A percentile compares a stretch with the other conserved stretches of the same genome.
Evolutionary conservation across 2,329 filamentous ascomycete species (phyloP).

Genomic region (Claviceps sorghi): DNA sequence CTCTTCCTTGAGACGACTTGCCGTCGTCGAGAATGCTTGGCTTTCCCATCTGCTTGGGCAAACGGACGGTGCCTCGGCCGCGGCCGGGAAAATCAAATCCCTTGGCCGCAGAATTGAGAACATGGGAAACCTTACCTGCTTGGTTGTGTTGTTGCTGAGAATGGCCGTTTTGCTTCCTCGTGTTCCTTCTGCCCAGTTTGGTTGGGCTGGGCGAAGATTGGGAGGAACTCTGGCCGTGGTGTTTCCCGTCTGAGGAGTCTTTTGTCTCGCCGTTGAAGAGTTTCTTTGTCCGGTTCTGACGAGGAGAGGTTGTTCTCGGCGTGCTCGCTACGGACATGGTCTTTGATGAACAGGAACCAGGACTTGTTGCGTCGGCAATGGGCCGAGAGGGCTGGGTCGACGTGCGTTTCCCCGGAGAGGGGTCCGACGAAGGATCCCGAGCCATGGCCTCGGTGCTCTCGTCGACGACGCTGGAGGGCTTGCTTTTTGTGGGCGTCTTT

Average conservation of each 20-base stretch:
- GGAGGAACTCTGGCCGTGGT: background rate
- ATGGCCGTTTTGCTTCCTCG: background rate
- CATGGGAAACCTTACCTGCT: background rate
- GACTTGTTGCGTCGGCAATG: background rate
- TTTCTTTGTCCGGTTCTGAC: background rate
- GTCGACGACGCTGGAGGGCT: background rate
- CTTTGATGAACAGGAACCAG: constrained; percentile 1
- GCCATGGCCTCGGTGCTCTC: background rate
- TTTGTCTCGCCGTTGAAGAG: background rate
- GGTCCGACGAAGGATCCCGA: background rate
- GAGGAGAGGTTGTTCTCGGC: background rate
- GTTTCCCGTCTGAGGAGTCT: background rate
- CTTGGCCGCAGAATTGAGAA: background rate
- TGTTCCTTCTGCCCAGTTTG: background rate
- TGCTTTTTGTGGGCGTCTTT: background rate
- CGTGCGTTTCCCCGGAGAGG: background rate
- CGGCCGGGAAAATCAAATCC: background rate
- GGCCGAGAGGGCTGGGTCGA: background rate
- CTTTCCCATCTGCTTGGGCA: background rate
- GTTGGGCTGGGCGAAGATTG: background rate
- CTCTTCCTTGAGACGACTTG: background rate
- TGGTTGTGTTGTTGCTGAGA: background rate
- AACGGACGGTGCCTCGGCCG: constrained; percentile 1
- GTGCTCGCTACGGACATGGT: constrained; percentile 2
- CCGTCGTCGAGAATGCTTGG: background rate